Base-by-base conservation (phyloP, 2,329 filamentous ascomycete genomes). In the Monilinia aucupariae region DNA sequence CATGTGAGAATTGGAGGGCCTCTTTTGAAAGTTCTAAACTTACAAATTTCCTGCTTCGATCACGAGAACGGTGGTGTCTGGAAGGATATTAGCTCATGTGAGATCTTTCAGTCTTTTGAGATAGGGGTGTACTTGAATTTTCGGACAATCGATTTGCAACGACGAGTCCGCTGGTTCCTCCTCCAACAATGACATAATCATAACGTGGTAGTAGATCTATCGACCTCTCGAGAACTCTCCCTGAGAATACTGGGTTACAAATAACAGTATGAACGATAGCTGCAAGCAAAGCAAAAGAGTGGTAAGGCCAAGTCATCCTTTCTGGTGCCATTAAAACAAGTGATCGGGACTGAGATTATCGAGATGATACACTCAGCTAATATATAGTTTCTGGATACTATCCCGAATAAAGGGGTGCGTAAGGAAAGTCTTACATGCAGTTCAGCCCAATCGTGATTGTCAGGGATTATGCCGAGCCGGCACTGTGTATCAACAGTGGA, bases 151-250 rank as follows among this genome's bases (percentile, higher is more conserved):
- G 41, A 27, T 59, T 63, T 15, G 61, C 61, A 59, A 63, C 47
- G 8, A 51, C 54, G 6, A 63, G 45, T 17, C 61, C 61, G n/a
- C 54, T 52, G 22, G 48, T 63, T 25, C 61, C 61, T 27, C 61
- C 61, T 30, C 61, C 61, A 20, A 63, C 54, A 32, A 63, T 37
- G 5, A 63, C 27, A 63, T 59, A 63, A 52, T 63, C 61, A n/a
- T 63, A 63, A 53, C 64, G 22, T 34, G 17, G 34, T 6, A 62
- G 20, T 13, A 61, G 27, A 30, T 59, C 56, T 15, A 45, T 37
- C 12, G 45, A 51, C 13, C 32, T 59, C 17, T 59, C 45, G 1
- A 51, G 22, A 8, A 51, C 20, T 25, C 32, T 50, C 8, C 45
- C 56, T 4, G 45, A 12, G 17, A 39, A 59, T 20, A 51, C 17